Conservation (phyloP, 805 yeast genomes). For the Groenewaldozyma salmanticensis region DNA sequence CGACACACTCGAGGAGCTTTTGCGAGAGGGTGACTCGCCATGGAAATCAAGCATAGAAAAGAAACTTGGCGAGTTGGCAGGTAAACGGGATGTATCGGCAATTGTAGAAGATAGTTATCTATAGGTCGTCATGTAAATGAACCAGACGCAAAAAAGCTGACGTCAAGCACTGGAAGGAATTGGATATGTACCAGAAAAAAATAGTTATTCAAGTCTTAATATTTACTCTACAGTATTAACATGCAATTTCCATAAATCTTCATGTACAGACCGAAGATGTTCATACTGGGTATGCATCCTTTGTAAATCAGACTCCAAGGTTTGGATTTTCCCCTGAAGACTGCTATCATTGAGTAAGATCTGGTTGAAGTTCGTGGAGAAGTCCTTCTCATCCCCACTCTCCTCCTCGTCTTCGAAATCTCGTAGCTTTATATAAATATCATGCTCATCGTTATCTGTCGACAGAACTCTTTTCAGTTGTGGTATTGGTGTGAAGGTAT, state of each 20-base stretch:
- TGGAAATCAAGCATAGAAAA: background rate
- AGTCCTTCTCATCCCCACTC: background rate
- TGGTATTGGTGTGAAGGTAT: slow-evolving; percentile 17
- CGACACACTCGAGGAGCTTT: background rate
- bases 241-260: slow-evolving; percentile 18
- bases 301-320: slow-evolving; percentile 14
- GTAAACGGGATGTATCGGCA: background rate
- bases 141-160: background rate
- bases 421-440: slow-evolving; percentile 13
- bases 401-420: background rate
- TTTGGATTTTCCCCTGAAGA: slow-evolving; percentile 10
- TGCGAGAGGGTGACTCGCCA: background rate
- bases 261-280: slow-evolving; percentile 14
- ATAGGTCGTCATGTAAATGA: too few relatives aligned
- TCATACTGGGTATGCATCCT: slow-evolving; percentile 12
- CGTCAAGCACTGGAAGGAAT: too few relatives aligned
- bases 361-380: slow-evolving; percentile 1
- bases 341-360: slow-evolving; percentile 8
- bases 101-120: background rate
- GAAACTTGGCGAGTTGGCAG: background rate
- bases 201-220: background rate
- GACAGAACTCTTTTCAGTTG: slow-evolving; percentile 20
- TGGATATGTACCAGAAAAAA: background rate
- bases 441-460: slow-evolving; percentile 11
- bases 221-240: slow-evolving; percentile 1